Conservation (phyloP, 768 basidiomycete species). For the Suillus variegatus region DNA sequence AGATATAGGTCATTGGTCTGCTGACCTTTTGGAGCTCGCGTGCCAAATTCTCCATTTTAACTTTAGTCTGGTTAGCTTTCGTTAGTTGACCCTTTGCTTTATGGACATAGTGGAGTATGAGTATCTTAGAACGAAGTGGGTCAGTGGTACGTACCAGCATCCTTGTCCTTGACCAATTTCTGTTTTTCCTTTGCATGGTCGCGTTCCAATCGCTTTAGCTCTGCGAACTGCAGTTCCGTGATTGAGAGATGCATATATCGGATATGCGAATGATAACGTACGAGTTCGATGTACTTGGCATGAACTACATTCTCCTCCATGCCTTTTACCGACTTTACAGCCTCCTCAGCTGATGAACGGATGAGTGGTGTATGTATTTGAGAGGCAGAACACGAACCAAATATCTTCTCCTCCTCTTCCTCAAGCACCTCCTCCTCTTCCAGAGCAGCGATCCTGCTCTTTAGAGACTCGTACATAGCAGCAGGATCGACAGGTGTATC, state of each 20-base stretch:
- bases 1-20: slow-evolving; percentile 12
- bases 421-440: slow-evolving; percentile 87
- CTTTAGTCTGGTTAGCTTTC: slow-evolving; percentile 86
- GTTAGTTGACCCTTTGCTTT: slow-evolving; percentile 82
- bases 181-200: slow-evolving; percentile 93
- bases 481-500: slow-evolving; percentile 74
- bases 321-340: slow-evolving; percentile 81
- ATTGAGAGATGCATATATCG: slow-evolving; percentile 19
- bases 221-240: slow-evolving; percentile 65
- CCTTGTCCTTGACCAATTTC: slow-evolving; percentile 88
- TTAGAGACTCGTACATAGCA: slow-evolving; percentile 85
- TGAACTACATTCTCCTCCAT: slow-evolving; percentile 83
- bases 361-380: slow-evolving; percentile 11
- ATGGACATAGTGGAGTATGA: slow-evolving; percentile 15
- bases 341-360: slow-evolving; percentile 71
- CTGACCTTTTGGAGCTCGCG: slow-evolving; percentile 85
- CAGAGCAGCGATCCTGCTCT: slow-evolving; percentile 85
- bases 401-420: slow-evolving; percentile 83
- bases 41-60: slow-evolving; percentile 88
- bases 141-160: slow-evolving; percentile 58
- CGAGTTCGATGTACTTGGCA: slow-evolving; percentile 86
- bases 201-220: slow-evolving; percentile 82
- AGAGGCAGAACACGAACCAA: slow-evolving; percentile 49
- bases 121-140: slow-evolving; percentile 10
- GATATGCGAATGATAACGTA: slow-evolving; percentile 39